A percentile compares a stretch with the other conserved stretches of the same genome.
phyloP scores from a whole-genome alignment of 441 rosid species.

The Gossypium lobatum region DNA sequence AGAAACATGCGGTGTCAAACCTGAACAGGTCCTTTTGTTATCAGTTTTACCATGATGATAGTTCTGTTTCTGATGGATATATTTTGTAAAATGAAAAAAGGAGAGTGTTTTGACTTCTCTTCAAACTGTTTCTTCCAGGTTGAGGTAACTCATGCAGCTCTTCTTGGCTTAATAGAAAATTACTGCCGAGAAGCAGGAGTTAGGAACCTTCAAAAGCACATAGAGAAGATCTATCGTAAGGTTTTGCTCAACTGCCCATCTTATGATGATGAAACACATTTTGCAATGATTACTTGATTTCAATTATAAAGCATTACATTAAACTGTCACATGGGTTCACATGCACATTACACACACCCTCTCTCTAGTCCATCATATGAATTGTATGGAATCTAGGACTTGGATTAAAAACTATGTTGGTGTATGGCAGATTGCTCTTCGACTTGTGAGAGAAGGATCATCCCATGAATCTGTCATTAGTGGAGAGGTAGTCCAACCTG shows the following conservation, averaged over 20 bases:
- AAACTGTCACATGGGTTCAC: background rate
- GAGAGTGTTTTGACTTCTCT: background rate
- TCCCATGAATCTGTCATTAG: constrained; percentile 33
- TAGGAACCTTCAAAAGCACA: constrained; percentile 97
- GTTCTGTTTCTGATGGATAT: background rate
- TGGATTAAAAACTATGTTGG: constrained; percentile 11
- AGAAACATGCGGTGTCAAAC: constrained; percentile 87
- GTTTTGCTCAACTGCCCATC: constrained; percentile 30
- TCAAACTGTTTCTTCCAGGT: constrained; percentile 45
- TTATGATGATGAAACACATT: background rate
- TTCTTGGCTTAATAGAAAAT: constrained; percentile 84
- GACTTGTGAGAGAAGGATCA: constrained; percentile 74
- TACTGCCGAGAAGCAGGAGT: constrained; percentile 99
- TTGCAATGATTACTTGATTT: background rate
- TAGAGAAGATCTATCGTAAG: constrained; percentile 98
- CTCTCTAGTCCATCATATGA: background rate
- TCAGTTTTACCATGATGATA: background rate
- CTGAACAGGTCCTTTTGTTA: constrained; percentile 67
- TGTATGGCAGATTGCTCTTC: constrained; percentile 73
- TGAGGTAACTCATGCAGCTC: constrained; percentile 86
- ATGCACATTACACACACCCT: background rate
- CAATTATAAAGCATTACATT: background rate
- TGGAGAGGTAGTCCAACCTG: constrained; percentile 14
- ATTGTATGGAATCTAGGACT: background rate
- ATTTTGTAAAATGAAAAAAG: background rate